Percentiles rank a stretch among this genome's conserved stretches.
Conservation (phyloP, 768 basidiomycete species). For the Fistulinella prunicolor region DNA sequence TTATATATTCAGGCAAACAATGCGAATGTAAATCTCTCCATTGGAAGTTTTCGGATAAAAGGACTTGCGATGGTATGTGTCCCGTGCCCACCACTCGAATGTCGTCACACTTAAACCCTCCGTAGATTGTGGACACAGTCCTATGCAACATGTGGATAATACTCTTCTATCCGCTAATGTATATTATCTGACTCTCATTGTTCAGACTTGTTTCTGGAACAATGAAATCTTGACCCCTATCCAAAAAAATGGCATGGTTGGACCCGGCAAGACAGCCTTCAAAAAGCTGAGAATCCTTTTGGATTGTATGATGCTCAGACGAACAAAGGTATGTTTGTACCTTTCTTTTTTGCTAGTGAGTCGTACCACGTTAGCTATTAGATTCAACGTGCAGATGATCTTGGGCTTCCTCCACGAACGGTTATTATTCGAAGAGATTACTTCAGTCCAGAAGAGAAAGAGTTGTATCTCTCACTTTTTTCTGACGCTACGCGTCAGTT, state of each 20-base stretch:
- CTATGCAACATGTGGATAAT: constrained; percentile 72
- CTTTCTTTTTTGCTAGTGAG: neutral
- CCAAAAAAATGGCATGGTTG: constrained; percentile 82
- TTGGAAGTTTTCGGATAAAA: constrained; percentile 87
- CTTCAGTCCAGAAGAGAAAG: constrained; percentile 97
- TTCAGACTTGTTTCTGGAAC: constrained; percentile 93
- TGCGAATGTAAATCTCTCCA: constrained; percentile 95
- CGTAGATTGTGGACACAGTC: constrained; percentile 78
- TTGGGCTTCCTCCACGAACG: constrained; percentile 90
- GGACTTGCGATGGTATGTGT: constrained; percentile 72
- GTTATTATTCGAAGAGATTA: constrained; percentile 86
- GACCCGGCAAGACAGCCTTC: constrained; percentile 80
- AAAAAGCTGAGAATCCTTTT: constrained; percentile 88
- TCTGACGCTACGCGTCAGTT: constrained; percentile 92
- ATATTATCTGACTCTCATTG: constrained; percentile 5
- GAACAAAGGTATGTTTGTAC: constrained; percentile 61
- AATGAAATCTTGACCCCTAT: constrained; percentile 96
- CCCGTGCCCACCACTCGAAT: neutral
- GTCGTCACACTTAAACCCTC: neutral
- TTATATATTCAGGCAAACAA: constrained; percentile 57
- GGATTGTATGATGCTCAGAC: constrained; percentile 93
- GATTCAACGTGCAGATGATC: constrained; percentile 94
- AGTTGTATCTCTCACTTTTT: constrained; percentile 88
- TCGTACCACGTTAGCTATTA: constrained; percentile 28
- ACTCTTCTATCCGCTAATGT: neutral